Evolutionary conservation across 2,329 filamentous ascomycete species (phyloP).

Genomic region (Hyphodiscus sp.): DNA sequence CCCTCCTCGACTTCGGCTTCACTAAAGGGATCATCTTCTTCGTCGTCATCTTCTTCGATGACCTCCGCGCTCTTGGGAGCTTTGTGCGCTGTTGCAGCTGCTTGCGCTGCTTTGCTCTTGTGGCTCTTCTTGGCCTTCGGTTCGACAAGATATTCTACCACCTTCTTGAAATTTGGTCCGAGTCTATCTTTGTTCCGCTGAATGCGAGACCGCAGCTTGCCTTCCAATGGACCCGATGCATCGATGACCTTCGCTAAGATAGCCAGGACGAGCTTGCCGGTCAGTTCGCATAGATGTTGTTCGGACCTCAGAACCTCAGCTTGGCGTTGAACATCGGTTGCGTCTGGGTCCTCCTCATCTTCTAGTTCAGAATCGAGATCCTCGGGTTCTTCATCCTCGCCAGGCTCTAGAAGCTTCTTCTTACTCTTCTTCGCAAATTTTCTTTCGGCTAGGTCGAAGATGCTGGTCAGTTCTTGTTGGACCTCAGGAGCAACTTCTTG

Average conservation of each 20-base stretch:
- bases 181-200: slow-evolving; percentile 74
- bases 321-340: slow-evolving; percentile 52
- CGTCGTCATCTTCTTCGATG: slow-evolving; percentile 26
- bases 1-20: slow-evolving; percentile 51
- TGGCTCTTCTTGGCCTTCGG: slow-evolving; percentile 39
- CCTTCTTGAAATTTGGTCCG: slow-evolving; percentile 78
- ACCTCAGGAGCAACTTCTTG: slow-evolving; percentile 60
- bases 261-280: slow-evolving; percentile 76
- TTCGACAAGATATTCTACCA: slow-evolving; percentile 74
- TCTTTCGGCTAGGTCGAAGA: slow-evolving; percentile 73
- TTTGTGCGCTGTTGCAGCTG: slow-evolving; percentile 38
- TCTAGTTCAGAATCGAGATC: slow-evolving; percentile 57
- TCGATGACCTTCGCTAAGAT: slow-evolving; percentile 73
- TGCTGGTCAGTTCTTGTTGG: slow-evolving; percentile 61
- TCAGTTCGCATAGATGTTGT: slow-evolving; percentile 77
- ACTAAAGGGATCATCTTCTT: slow-evolving; percentile 36
- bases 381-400: slow-evolving; percentile 67
- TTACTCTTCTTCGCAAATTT: slow-evolving; percentile 65
- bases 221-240: slow-evolving; percentile 48
- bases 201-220: slow-evolving; percentile 63
- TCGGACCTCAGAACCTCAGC: slow-evolving; percentile 70
- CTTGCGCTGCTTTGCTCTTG: slow-evolving; percentile 36
- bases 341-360: slow-evolving; percentile 49
- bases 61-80: slow-evolving; percentile 30
- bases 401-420: slow-evolving; percentile 55